A percentile compares a stretch with the other conserved stretches of the same genome.
phyloP scores from a whole-genome alignment of 1,139 yeast species.

The Yueomyces sp. region DNA sequence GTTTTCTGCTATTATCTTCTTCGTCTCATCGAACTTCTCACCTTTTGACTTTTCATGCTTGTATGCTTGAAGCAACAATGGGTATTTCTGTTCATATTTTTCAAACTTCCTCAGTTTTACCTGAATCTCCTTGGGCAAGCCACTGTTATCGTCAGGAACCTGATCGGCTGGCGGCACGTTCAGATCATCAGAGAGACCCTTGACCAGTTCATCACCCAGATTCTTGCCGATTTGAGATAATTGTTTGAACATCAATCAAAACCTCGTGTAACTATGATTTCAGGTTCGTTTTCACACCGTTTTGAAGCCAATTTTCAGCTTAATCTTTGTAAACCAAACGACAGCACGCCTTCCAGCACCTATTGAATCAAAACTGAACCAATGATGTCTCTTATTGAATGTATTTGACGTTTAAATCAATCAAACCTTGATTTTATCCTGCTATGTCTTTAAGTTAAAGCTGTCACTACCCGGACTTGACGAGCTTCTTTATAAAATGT shows the following conservation, averaged over 20 bases:
- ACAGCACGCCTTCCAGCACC: too few relatives aligned
- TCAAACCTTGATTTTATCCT: too few relatives aligned
- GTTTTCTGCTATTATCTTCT: constrained; percentile 57
- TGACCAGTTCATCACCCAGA: constrained; percentile 44
- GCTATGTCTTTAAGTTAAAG: too few relatives aligned
- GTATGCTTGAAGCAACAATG: constrained; percentile 69
- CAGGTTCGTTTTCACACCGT: too few relatives aligned
- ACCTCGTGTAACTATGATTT: not conserved
- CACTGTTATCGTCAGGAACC: constrained; percentile 23
- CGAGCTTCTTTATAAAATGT: too few relatives aligned
- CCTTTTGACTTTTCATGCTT: constrained; percentile 63
- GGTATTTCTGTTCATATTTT: constrained; percentile 85
- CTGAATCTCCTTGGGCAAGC: constrained; percentile 42
- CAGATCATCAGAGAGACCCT: constrained; percentile 21
- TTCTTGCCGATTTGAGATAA: constrained; percentile 52
- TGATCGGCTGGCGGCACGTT: constrained; percentile 1
- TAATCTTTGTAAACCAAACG: too few relatives aligned
- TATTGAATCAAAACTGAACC: too few relatives aligned
- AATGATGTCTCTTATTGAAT: too few relatives aligned
- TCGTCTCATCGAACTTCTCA: constrained; percentile 53
- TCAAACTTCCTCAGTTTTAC: constrained; percentile 63
- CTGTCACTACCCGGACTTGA: too few relatives aligned
- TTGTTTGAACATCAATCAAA: constrained; percentile 40
- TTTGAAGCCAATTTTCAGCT: too few relatives aligned
- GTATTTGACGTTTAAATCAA: too few relatives aligned